Evolutionary conservation across 139 green algal genomes (phyloP).

Genomic region (Gonium pectorale): DNA sequence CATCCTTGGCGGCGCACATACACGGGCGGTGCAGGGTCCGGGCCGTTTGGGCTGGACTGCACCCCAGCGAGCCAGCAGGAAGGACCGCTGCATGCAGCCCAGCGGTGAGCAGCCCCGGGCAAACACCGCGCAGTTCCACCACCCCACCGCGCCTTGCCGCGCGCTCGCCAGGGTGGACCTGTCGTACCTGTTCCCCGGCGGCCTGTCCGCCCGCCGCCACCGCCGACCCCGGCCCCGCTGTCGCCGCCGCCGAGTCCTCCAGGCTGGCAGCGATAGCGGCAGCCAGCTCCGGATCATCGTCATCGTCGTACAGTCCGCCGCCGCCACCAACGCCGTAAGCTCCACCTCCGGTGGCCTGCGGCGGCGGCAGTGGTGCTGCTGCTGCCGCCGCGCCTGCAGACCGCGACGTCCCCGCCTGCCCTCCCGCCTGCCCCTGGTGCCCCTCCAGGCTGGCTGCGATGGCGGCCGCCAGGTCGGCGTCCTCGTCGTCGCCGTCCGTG

Average conservation of each 20-base stretch:
- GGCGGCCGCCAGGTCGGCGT: constrained; percentile 73
- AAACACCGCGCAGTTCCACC: no score
- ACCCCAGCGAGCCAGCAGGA: no score
- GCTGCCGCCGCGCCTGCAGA: neutral
- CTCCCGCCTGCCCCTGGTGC: neutral
- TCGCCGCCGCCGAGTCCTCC: constrained; percentile 22
- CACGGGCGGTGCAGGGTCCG: no score
- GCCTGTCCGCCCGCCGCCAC: neutral
- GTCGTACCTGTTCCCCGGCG: no score
- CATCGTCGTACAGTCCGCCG: neutral
- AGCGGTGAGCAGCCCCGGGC: no score
- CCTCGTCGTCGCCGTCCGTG: constrained; percentile 50
- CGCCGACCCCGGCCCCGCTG: neutral
- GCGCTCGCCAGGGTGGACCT: no score
- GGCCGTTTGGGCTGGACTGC: no score
- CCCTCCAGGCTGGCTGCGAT: constrained; percentile 74
- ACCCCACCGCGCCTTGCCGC: no score
- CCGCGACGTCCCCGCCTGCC: neutral
- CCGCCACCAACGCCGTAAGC: constrained; percentile 22
- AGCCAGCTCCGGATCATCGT: constrained; percentile 71
- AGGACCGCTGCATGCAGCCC: no score
- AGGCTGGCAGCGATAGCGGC: constrained; percentile 77
- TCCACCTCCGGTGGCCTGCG: neutral
- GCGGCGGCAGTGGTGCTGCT: neutral
- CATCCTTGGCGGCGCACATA: no score